Evolutionary conservation across 164 flowering plant species (phyloP), one percentile per base, ranked within the genome.

Genomic region (Magnolia officinalis): DNA sequence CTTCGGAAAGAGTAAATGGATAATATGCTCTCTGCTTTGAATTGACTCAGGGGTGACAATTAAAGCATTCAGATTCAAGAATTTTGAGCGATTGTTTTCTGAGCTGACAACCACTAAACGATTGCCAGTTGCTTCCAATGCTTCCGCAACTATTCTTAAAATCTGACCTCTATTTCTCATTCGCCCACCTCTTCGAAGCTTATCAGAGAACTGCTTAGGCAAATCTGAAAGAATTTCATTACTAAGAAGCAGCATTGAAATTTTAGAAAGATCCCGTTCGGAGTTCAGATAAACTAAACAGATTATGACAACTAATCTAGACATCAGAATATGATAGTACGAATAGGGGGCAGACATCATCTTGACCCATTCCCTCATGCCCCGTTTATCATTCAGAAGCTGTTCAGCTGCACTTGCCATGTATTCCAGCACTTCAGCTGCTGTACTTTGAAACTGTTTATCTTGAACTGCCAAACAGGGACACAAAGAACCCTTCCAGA

Each of bases 71-170:
- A 79, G 75, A 74, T 81, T 75, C 2, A 11, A 3, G 63, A 74
- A 45, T n/a, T 55, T 23, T 0, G 78, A 67, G 50, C 26, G 24
- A 50, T 72, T 67, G 21, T 19, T 73, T 49, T 77, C 70, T 0
- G 77, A 59, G 31, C 74, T 72, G 72, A 89, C 80, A 29, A 87
- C 80, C 49, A 91, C 89, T 5, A 91, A 86, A 69, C 94, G 93
- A 82, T 93, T 86, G 23, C 74, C 89, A 67, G 88, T 85, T 51
- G 72, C 63, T 20, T 21, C 65, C 68, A 91, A 81, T n/a, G 92
- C 94, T 75, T 81, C 79, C 49, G 92, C 87, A 71, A 90, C 20
- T 58, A 78, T 75, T 63, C 16, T 31, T 16, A 50, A 23, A 72
- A 80, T 58, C 21, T n/a, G 37, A 5, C 2, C 2, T 52, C 23